Conservation (phyloP, 1,284 basidiomycete species). For the Puccinia hordei region DNA sequence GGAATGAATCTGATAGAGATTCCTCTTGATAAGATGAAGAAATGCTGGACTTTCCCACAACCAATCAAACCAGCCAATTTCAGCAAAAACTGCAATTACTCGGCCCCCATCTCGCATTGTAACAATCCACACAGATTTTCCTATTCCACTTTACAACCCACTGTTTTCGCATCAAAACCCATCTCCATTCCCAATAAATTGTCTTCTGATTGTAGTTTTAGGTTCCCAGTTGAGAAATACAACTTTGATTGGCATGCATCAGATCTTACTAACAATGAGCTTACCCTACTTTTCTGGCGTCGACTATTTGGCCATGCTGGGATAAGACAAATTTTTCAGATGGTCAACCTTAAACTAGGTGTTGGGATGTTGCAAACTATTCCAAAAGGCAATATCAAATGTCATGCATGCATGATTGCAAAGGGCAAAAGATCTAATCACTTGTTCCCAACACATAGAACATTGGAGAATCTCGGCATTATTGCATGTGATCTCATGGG, state of each 20-base stretch:
- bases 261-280: background rate
- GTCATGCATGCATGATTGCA: background rate
- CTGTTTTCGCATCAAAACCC: background rate
- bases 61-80: too few species aligned
- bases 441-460: background rate
- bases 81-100: too few species aligned
- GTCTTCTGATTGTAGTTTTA: background rate
- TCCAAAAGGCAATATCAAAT: conserved; percentile 13
- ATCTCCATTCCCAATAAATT: background rate
- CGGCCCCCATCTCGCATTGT: background rate
- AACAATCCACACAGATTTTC: background rate
- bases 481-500: conserved; percentile 34
- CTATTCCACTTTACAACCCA: too few species aligned
- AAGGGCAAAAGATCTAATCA: background rate
- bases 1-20: too few species aligned
- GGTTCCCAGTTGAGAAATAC: background rate
- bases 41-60: background rate
- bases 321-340: background rate
- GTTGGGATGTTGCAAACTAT: background rate
- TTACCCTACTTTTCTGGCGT: background rate
- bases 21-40: too few species aligned
- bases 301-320: conserved; percentile 16
- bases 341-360: background rate
- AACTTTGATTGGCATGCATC: conserved; percentile 4
- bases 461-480: background rate